Base-by-base conservation (phyloP, 164 flowering plant species). In the Magnolia officinalis region DNA sequence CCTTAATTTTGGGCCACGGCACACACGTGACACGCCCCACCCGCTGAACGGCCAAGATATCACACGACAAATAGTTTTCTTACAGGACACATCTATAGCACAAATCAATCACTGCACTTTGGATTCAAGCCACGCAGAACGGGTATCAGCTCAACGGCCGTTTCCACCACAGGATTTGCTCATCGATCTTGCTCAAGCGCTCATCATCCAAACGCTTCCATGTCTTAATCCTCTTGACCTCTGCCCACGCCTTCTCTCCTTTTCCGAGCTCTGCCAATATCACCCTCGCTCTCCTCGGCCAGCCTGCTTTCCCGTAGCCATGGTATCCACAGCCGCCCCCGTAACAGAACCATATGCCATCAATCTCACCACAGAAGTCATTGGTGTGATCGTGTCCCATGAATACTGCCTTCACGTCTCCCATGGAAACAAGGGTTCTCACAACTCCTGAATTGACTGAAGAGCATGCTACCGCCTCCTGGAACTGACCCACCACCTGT, bases 301-400 rank as follows among this genome's bases (percentile, higher is more conserved):
- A 89, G 1, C 98, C 96, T 5, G 85, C 87, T 72, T 67, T 82
- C 20, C 97, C 98, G 78, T 95, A 95, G 16, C 84, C 98, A 84
- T 95, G 98, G 81, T 95, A 95, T 20, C 98, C 98, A 78, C 82
- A 82, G 14, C 96, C 98, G 29, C 98, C 98, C 59, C 97, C 97
- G 80, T 92, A 93, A 79, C 98, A 95, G 75, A 95, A 87, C 95
- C 92, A 88, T 75, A 93, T 87, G 16, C 92, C 91, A 37, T 82
- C 78, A 9, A 95, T 50, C 63, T 85, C 83, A 58, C 98, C 98
- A 82, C 98, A 95, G 79, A 95, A 95, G 82, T 95, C 98, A 73
- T 95, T 95, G 9, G 1, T 69, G 75, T 93, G 98, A 83, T 95
- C 98, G 78, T 93, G 98, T 76, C 98, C 98, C 0, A 91, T 81